Conservation (phyloP, 352 stramenopile species). For the Halophytophthora polymorphica region DNA sequence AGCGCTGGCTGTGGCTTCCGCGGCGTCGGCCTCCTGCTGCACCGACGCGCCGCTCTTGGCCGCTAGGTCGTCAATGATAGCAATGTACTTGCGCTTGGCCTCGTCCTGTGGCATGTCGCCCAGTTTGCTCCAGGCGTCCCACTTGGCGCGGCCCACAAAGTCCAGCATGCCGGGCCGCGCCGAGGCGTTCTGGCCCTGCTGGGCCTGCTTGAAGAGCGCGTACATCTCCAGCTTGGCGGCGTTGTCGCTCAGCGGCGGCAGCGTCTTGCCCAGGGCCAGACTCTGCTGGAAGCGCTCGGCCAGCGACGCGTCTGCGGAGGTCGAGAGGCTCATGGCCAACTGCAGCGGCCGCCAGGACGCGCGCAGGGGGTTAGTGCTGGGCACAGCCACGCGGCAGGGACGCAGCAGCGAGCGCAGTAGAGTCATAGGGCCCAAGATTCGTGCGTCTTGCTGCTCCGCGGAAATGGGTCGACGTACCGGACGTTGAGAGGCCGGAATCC, state of each 20-base stretch:
- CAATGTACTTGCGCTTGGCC: constrained; percentile 69
- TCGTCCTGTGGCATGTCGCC: constrained; percentile 66
- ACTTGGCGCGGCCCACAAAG: constrained; percentile 81
- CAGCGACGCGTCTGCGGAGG: constrained; percentile 20
- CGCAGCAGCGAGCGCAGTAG: not conserved
- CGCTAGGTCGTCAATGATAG: constrained; percentile 68
- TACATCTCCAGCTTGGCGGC: constrained; percentile 80
- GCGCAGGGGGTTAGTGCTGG: not conserved
- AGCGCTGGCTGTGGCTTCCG: constrained; percentile 2
- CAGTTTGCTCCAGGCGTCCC: constrained; percentile 74
- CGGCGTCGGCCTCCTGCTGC: constrained; percentile 6
- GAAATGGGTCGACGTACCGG: too few relatives aligned
- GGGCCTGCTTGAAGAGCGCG: constrained; percentile 81
- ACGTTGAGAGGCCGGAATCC: too few relatives aligned
- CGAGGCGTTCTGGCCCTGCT: constrained; percentile 57
- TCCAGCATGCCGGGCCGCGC: constrained; percentile 75
- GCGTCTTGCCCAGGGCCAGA: constrained; percentile 61
- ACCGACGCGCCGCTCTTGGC: constrained; percentile 32
- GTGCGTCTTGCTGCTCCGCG: too few relatives aligned
- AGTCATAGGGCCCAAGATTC: too few relatives aligned
- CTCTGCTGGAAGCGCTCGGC: constrained; percentile 54
- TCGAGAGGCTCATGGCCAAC: constrained; percentile 1
- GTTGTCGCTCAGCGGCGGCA: constrained; percentile 73
- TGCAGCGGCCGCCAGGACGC: constrained; percentile 2
- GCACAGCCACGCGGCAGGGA: not conserved